Evolutionary conservation across 257 asterid species (phyloP).

Genomic region (Salvia miltiorrhiza): DNA sequence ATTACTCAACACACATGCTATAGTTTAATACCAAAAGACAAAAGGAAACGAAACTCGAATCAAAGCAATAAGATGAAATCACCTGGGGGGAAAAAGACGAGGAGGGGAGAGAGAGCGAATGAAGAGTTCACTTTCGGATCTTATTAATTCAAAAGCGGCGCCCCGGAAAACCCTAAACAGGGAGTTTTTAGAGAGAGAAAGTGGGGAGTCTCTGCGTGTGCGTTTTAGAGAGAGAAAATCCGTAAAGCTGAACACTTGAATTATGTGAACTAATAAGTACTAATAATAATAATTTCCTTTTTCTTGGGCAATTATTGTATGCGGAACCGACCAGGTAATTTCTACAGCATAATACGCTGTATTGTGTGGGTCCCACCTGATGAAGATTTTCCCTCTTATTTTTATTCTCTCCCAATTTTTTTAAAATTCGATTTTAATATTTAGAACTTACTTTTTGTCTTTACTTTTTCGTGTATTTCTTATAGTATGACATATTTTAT

Average conservation of each 20-base stretch:
- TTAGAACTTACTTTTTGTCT: not conserved
- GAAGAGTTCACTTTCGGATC: slow-evolving; percentile 26
- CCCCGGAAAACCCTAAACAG: slow-evolving; percentile 36
- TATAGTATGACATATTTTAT: not conserved
- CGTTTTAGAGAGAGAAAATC: slow-evolving; percentile 21
- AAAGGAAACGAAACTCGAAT: not conserved
- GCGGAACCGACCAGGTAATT: slow-evolving; percentile 25
- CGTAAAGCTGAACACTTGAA: slow-evolving; percentile 19
- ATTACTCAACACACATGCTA: not conserved
- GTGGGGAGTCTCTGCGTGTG: not conserved
- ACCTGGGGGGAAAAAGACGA: slow-evolving; percentile 23
- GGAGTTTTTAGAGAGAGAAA: slow-evolving; percentile 27
- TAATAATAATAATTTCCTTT: not conserved
- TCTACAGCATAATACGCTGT: not conserved
- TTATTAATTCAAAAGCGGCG: slow-evolving; percentile 34
- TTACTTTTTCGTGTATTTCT: not conserved
- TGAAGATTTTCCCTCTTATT: not conserved
- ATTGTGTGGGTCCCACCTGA: slow-evolving; percentile 8
- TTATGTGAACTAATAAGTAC: slow-evolving; percentile 9
- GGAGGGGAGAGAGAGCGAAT: slow-evolving; percentile 13
- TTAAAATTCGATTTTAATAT: not conserved
- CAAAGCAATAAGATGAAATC: slow-evolving; percentile 2
- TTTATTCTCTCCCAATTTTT: not conserved
- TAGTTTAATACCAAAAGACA: not conserved
- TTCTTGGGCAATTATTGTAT: slow-evolving; percentile 25